Conservation (phyloP, 768 basidiomycete genomes). For the Dioszegia crocea region DNA sequence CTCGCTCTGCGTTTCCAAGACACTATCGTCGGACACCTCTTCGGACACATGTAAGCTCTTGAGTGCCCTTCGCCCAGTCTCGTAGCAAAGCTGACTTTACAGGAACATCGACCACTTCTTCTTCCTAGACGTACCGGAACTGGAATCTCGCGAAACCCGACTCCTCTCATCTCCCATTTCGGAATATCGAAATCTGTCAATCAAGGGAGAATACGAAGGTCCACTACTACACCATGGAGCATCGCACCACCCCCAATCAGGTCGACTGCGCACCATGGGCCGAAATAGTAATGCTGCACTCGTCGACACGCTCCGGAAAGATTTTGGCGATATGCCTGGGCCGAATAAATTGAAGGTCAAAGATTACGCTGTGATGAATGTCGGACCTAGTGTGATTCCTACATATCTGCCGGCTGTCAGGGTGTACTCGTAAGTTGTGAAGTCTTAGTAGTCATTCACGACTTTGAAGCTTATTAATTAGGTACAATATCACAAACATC, state of each 20-base stretch:
- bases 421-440: slow-evolving; percentile 59
- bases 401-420: slow-evolving; percentile 78
- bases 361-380: slow-evolving; percentile 71
- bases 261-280: slow-evolving; percentile 20
- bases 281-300: slow-evolving; percentile 53
- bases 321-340: slow-evolving; percentile 63
- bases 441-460: not conserved
- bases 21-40: slow-evolving; percentile 79
- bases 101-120: slow-evolving; percentile 70
- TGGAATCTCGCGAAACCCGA: slow-evolving; percentile 28
- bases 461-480: slow-evolving; percentile 13
- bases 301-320: slow-evolving; percentile 57
- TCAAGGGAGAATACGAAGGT: not conserved
- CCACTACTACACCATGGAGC: slow-evolving; percentile 13
- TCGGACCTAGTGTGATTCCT: slow-evolving; percentile 77
- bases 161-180: not conserved
- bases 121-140: slow-evolving; percentile 50
- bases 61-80: too few species aligned
- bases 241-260: slow-evolving; percentile 8
- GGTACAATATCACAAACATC: slow-evolving; percentile 62
- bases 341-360: slow-evolving; percentile 57
- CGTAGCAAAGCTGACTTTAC: slow-evolving; percentile 6
- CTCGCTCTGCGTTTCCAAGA: slow-evolving; percentile 79
- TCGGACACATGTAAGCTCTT: slow-evolving; percentile 58
- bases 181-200: not conserved